phyloP scores from a whole-genome alignment of 768 basidiomycete species.

The Trametes maxima region DNA sequence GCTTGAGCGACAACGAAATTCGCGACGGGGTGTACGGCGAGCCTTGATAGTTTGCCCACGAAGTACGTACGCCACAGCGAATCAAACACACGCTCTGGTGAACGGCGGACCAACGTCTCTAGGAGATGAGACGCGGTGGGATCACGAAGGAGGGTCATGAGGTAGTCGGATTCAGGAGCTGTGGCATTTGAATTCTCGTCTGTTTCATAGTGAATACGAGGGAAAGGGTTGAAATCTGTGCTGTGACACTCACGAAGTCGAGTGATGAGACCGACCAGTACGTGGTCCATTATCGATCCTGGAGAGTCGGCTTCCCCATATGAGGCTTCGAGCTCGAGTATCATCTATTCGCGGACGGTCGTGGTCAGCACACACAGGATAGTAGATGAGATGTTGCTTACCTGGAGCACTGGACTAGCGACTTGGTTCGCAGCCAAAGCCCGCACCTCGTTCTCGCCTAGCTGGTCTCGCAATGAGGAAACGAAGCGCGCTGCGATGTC shows the following conservation, averaged over 20 bases:
- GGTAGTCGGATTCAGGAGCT: constrained; percentile 68
- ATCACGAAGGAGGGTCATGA: constrained; percentile 81
- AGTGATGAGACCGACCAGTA: constrained; percentile 76
- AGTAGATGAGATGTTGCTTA: constrained; percentile 32
- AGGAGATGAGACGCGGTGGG: constrained; percentile 87
- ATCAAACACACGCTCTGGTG: constrained; percentile 62
- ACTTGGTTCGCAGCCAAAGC: constrained; percentile 76
- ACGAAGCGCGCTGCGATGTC: constrained; percentile 49
- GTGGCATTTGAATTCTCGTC: constrained; percentile 39
- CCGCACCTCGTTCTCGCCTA: constrained; percentile 73
- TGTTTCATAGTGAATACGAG: constrained; percentile 22
- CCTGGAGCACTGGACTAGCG: constrained; percentile 77
- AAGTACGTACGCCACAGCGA: constrained; percentile 82
- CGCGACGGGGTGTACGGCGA: constrained; percentile 86
- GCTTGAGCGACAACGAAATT: constrained; percentile 92
- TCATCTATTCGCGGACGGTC: constrained; percentile 49
- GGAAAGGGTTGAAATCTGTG: too few relatives aligned
- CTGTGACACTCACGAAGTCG: constrained; percentile 50
- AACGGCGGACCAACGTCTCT: constrained; percentile 73
- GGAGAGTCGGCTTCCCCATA: constrained; percentile 56
- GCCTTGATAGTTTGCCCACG: constrained; percentile 63
- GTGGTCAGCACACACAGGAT: background rate
- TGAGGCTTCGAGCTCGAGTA: constrained; percentile 82
- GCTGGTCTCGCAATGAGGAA: constrained; percentile 49
- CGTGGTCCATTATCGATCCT: constrained; percentile 79